Evolutionary conservation across 345 rosid species (phyloP), one percentile per base, ranked within the genome.

Genomic region (Alliaria petiolata): DNA sequence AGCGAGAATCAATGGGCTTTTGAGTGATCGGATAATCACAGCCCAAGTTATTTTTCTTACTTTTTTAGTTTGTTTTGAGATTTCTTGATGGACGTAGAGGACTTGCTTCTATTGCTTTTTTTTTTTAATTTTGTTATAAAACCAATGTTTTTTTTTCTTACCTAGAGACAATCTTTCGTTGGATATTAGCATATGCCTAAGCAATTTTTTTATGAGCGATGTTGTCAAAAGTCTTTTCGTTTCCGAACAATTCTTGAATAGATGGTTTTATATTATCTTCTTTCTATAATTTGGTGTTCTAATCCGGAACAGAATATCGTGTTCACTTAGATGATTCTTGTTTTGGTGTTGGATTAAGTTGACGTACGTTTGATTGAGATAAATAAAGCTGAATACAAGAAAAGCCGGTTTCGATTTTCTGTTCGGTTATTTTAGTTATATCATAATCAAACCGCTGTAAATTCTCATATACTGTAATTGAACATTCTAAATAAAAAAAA

Each of bases 1-100:
- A 61, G 77, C 38, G 86, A 86, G 75, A 83, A 81, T 52, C 85
- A 79, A 42, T 86, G 92, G 96, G 86, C 85, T 3, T 86, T 85
- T 16, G 80, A 82, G 58, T 88, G 78, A 84, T 1, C 0, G 13
- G 50, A 8, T 8, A 1, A 8, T 14, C 12, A 0, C 2, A 61
- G 42, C 6, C 13, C n/a, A n/a, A 58, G 46, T 20, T 36, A 35
- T 20, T 5, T 17, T 19, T 46, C 7, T 13, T 17, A 17, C 19
- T 12, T 9, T n/a, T 11, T 47, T 47, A 9, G 5, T 34, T 31
- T 54, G 14, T 53, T n/a, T 31, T 7, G 1, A 16, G 7, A 2
- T 43, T 8, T 44, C 49, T 44, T 11, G 55, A 50, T 50, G 3
- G n/a, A 11, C 9, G 2, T 10, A 49, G 53, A 20, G 2, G 53